phyloP scores from a whole-genome alignment of 169 alveolate genomes.

The Plasmodium gaboni region DNA sequence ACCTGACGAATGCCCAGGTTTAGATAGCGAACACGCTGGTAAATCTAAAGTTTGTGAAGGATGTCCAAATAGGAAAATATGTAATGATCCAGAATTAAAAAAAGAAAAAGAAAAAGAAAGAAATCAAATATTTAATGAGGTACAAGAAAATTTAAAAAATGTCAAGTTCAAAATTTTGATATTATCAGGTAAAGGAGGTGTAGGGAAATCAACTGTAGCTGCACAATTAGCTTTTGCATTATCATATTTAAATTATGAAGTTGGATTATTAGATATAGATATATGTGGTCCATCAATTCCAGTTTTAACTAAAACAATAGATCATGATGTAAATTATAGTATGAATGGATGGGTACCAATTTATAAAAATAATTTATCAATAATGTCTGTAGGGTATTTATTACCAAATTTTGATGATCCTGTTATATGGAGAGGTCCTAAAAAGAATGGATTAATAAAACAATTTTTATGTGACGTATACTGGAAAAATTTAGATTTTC shows the following conservation, averaged over 20 bases:
- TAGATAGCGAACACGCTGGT: conserved; percentile 88
- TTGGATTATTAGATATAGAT: conserved; percentile 98
- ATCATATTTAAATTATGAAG: conserved; percentile 85
- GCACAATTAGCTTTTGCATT: conserved; percentile 93
- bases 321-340: conserved; percentile 95
- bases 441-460: conserved; percentile 95
- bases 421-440: conserved; percentile 99
- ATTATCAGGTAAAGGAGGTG: conserved; percentile 99
- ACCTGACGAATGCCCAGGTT: conserved; percentile 87
- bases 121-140: conserved; percentile 81
- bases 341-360: conserved; percentile 99
- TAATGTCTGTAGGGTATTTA: conserved; percentile 98
- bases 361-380: conserved; percentile 94
- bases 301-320: conserved; percentile 93
- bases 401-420: conserved; percentile 95
- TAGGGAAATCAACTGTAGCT: conserved; percentile 98
- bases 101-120: conserved; percentile 67
- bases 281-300: conserved; percentile 99
- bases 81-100: conserved; percentile 94
- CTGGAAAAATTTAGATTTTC: conserved; percentile 98
- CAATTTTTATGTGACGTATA: conserved; percentile 97
- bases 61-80: conserved; percentile 96
- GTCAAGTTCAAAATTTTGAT: conserved; percentile 93
- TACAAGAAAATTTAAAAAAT: conserved; percentile 88
- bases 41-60: conserved; percentile 96